Conservation (phyloP, 1,284 basidiomycete genomes). For the Cryptococcus sp. region DNA sequence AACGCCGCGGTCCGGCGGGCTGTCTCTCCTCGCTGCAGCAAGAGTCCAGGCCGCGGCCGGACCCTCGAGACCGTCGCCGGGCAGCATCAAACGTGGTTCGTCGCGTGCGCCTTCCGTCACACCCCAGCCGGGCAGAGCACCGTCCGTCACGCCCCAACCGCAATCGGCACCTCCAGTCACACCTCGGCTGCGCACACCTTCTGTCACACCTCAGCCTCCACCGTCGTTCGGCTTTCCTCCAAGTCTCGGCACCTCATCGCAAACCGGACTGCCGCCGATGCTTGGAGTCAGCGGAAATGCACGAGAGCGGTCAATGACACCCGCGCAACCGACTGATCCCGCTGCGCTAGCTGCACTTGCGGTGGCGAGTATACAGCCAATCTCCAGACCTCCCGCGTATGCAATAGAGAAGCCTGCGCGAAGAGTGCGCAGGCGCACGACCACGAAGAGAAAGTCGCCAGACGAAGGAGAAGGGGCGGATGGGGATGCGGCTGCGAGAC, state of each 20-base stretch:
- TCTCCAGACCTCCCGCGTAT: not conserved
- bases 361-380: slow-evolving; percentile 7
- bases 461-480: slow-evolving; percentile 4
- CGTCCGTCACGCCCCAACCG: slow-evolving; percentile 7
- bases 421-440: not conserved
- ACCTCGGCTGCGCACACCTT: not conserved
- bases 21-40: slow-evolving; percentile 13
- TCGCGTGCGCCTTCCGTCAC: slow-evolving; percentile 15
- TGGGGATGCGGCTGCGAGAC: not conserved
- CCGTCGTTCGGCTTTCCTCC: slow-evolving; percentile 5
- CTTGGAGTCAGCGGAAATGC: not conserved
- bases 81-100: slow-evolving; percentile 10
- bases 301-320: not conserved
- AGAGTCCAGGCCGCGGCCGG: slow-evolving; percentile 8
- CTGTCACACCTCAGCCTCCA: slow-evolving; percentile 1
- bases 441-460: not conserved
- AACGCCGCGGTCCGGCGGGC: slow-evolving; percentile 1
- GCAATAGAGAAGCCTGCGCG: not conserved
- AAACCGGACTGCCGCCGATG: no score
- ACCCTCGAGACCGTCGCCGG: slow-evolving; percentile 12
- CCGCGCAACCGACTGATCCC: slow-evolving; percentile 5
- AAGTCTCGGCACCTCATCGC: slow-evolving; percentile 8
- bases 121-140: slow-evolving; percentile 5
- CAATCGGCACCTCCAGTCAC: not conserved
- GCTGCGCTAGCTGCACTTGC: slow-evolving; percentile 16